Conservation (phyloP, 352 stramenopile genomes). For the Phytophthora colocasiae region DNA sequence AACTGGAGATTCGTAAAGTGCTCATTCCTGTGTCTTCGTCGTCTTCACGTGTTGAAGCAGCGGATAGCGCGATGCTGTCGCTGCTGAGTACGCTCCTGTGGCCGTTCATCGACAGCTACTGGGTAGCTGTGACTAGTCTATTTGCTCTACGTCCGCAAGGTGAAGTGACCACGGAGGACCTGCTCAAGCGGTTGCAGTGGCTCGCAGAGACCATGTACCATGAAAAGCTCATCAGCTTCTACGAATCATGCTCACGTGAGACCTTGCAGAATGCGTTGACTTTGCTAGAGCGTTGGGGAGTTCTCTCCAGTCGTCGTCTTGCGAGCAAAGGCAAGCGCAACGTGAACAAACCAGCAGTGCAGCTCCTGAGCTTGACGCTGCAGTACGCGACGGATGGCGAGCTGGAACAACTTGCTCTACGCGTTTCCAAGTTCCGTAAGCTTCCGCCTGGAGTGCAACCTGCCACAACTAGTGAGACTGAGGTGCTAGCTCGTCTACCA, state of each 20-base stretch:
- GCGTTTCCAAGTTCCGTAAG: constrained; percentile 81
- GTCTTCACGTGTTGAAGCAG: constrained; percentile 21
- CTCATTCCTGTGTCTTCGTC: constrained; percentile 27
- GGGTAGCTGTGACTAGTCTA: constrained; percentile 79
- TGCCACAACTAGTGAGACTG: constrained; percentile 52
- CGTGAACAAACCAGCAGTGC: constrained; percentile 18
- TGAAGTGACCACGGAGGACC: constrained; percentile 61
- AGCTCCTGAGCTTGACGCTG: constrained; percentile 45
- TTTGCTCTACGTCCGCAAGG: constrained; percentile 64
- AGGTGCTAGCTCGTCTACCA: constrained; percentile 72
- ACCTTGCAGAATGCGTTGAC: constrained; percentile 83
- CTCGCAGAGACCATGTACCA: constrained; percentile 90
- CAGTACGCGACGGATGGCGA: constrained; percentile 61
- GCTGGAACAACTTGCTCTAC: constrained; percentile 66
- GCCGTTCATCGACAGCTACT: constrained; percentile 91
- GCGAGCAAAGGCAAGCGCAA: constrained; percentile 18
- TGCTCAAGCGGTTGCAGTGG: constrained; percentile 87
- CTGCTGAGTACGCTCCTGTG: constrained; percentile 81
- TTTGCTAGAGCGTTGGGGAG: constrained; percentile 70
- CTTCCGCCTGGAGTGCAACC: constrained; percentile 53
- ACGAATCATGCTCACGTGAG: constrained; percentile 87
- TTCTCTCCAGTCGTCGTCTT: constrained; percentile 50
- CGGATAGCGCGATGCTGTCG: constrained; percentile 53
- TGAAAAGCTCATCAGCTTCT: constrained; percentile 85
- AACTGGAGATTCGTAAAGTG: constrained; percentile 54